Evolutionary conservation across 2,329 filamentous ascomycete species (phyloP), one percentile per base, ranked within the genome.

Genomic region (Ophiostoma triangulosporum): DNA sequence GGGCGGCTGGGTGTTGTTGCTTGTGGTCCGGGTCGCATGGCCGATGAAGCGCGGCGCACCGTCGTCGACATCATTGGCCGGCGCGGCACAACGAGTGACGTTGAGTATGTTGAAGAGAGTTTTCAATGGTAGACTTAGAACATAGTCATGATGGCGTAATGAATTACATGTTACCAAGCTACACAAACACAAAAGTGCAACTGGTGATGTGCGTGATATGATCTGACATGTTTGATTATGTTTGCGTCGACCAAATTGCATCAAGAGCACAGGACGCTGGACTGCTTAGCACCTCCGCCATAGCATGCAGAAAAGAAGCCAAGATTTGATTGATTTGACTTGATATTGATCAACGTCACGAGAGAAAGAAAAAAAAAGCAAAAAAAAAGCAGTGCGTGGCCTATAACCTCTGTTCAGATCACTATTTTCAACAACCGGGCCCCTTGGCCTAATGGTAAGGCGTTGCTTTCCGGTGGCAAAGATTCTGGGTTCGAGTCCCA

Each of bases 101-200:
- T 60, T 1, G 57, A 57, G 35, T 60, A 59, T 29, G 48, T 59
- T 35, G 59, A 60, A 50, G 59, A 60, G 35, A 58, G 54, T 11
- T 60, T 60, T 29, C 55, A 54, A 20, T 60, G 59, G 59, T 60
- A 51, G 26, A 3, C 15, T 57, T 55, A 35, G 29, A 3, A 6
- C 15, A 22, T n/a, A n/a, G n/a, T n/a, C n/a, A n/a, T n/a, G n/a
- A n/a, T n/a, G n/a, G n/a, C n/a, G n/a, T n/a, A n/a, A n/a, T n/a
- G n/a, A n/a, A n/a, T n/a, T n/a, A n/a, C n/a, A n/a, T n/a, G n/a
- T n/a, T n/a, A n/a, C n/a, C n/a, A n/a, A n/a, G n/a, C n/a, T n/a
- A n/a, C n/a, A n/a, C n/a, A n/a, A n/a, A n/a, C n/a, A n/a, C n/a
- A n/a, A n/a, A n/a, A n/a, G n/a, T n/a, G n/a, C n/a, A n/a, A n/a